phyloP scores from a whole-genome alignment of 768 basidiomycete genomes.

The Nevesoporus exiguus region DNA sequence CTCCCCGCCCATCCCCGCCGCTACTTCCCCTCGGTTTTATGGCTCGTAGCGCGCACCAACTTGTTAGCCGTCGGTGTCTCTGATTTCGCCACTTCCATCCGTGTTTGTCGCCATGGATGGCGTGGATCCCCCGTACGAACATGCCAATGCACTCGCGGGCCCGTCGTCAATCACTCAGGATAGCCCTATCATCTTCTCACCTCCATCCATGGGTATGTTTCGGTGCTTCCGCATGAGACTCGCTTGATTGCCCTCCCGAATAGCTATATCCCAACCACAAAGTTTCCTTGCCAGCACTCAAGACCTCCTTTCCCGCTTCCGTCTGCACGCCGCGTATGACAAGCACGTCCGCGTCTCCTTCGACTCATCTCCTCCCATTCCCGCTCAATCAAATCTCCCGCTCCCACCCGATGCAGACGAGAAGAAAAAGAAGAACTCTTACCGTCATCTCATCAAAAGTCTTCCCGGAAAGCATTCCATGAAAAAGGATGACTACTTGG shows the following conservation, averaged over 20 bases:
- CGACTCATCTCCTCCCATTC: slow-evolving; percentile 28
- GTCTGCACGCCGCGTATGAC: slow-evolving; percentile 72
- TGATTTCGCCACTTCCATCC: slow-evolving; percentile 22
- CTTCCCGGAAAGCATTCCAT: slow-evolving; percentile 77
- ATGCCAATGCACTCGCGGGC: slow-evolving; percentile 59
- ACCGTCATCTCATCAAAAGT: slow-evolving; percentile 73
- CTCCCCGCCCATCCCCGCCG: neutral
- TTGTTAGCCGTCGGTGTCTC: slow-evolving; percentile 17
- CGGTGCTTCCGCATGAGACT: slow-evolving; percentile 1
- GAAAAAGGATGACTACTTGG: slow-evolving; percentile 76
- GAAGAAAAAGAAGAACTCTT: slow-evolving; percentile 72
- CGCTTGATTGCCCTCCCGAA: slow-evolving; percentile 21
- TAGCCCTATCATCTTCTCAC: slow-evolving; percentile 25
- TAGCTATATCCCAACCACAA: slow-evolving; percentile 31
- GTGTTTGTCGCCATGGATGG: slow-evolving; percentile 30
- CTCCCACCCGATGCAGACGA: slow-evolving; percentile 56
- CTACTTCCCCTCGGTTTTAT: slow-evolving; percentile 10
- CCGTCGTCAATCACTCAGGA: slow-evolving; percentile 44
- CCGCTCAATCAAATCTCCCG: slow-evolving; percentile 34
- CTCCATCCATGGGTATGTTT: slow-evolving; percentile 32
- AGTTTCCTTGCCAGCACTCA: slow-evolving; percentile 67
- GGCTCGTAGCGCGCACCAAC: slow-evolving; percentile 10
- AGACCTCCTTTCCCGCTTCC: slow-evolving; percentile 72
- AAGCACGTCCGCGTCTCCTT: slow-evolving; percentile 66
- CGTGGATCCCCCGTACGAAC: slow-evolving; percentile 25